Evolutionary conservation across 2,329 filamentous ascomycete species (phyloP).

Genomic region (Pseudocercospora fuligena): DNA sequence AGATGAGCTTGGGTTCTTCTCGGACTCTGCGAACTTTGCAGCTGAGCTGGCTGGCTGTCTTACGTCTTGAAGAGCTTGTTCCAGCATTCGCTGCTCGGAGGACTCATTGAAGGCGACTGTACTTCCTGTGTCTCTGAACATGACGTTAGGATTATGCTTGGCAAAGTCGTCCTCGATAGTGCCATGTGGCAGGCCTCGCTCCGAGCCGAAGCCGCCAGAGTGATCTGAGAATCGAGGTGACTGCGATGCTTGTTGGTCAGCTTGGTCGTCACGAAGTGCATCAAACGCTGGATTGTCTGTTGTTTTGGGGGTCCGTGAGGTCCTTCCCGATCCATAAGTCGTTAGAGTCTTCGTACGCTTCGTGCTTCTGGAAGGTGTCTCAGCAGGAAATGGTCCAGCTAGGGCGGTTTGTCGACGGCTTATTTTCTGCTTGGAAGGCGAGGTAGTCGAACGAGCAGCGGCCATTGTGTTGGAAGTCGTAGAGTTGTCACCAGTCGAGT

Average conservation of each 20-base stretch:
- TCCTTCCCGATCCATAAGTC: conserved; percentile 27
- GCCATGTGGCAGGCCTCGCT: conserved; percentile 37
- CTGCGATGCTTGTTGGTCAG: conserved; percentile 21
- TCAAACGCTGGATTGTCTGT: conserved; percentile 18
- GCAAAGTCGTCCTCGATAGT: conserved; percentile 44
- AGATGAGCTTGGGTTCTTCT: conserved; percentile 30
- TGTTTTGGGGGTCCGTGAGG: not conserved
- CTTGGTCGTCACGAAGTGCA: conserved; percentile 23
- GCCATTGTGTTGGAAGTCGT: conserved; percentile 13
- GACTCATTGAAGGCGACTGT: conserved; percentile 49
- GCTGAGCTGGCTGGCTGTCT: conserved; percentile 1
- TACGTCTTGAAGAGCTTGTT: conserved; percentile 35
- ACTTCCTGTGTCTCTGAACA: conserved; percentile 49
- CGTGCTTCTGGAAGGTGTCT: conserved; percentile 18
- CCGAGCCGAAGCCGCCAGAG: conserved; percentile 22
- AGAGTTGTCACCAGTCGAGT: conserved; percentile 14
- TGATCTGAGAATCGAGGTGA: conserved; percentile 30
- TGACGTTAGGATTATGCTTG: conserved; percentile 45
- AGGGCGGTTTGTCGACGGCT: conserved; percentile 31
- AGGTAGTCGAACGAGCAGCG: conserved; percentile 28
- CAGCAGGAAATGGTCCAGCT: conserved; percentile 6
- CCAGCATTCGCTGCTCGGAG: conserved; percentile 47
- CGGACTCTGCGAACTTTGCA: conserved; percentile 8
- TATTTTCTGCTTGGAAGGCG: conserved; percentile 24
- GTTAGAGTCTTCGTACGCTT: conserved; percentile 33